phyloP scores from a whole-genome alignment of 257 asterid species.

The Scutellaria baicalensis region DNA sequence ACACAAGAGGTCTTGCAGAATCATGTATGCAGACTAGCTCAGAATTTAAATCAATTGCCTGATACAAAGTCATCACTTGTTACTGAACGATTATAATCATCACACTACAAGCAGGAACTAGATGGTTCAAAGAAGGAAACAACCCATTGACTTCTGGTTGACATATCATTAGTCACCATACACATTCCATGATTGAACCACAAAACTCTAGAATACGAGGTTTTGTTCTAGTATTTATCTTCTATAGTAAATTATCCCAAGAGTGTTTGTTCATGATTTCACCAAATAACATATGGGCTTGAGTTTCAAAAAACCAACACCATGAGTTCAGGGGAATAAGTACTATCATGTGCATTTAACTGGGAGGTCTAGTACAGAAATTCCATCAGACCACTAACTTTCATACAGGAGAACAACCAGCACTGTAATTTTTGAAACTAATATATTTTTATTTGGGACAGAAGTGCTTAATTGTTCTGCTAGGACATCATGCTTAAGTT shows the following conservation, averaged over 20 bases:
- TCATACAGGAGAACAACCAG: neutral
- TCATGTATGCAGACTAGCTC: slow-evolving; percentile 94
- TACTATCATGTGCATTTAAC: neutral
- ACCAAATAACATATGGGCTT: neutral
- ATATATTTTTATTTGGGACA: neutral
- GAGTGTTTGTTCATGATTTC: neutral
- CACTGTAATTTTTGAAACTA: no score
- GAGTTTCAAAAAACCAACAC: neutral
- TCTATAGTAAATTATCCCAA: neutral
- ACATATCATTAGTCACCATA: neutral
- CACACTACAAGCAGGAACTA: neutral
- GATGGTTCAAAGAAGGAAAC: neutral
- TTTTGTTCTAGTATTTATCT: neutral
- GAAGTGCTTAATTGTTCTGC: neutral
- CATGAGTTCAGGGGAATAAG: neutral
- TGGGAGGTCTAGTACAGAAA: neutral
- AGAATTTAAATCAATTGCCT: slow-evolving; percentile 69
- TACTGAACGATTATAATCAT: slow-evolving; percentile 10
- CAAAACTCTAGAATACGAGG: no score
- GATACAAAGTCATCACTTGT: slow-evolving; percentile 16
- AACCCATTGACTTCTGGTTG: neutral
- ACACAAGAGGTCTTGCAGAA: slow-evolving; percentile 93
- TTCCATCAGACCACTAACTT: no score
- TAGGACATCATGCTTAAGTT: neutral
- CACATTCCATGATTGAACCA: neutral